Conservation (phyloP, 768 basidiomycete genomes). For the Boletus rubroflammeus region DNA sequence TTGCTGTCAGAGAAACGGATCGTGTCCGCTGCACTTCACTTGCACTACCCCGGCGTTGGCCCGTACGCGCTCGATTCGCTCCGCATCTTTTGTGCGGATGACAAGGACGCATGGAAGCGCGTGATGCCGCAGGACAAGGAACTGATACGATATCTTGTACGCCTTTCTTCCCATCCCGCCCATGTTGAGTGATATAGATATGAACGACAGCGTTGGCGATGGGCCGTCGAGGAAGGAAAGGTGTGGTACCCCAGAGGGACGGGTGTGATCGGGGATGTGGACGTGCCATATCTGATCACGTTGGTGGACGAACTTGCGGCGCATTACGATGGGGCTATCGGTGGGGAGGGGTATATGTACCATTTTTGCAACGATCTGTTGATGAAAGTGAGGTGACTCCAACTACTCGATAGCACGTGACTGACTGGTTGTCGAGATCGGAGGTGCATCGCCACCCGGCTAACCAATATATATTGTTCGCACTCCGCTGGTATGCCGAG, state of each 20-base stretch:
- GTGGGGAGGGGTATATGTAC: conserved; percentile 25
- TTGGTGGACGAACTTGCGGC: conserved; percentile 39
- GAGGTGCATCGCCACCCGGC: background rate
- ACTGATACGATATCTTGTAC: conserved; percentile 60
- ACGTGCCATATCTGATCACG: conserved; percentile 37
- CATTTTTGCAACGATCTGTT: conserved; percentile 25
- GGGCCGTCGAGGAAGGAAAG: conserved; percentile 54
- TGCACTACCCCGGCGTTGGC: conserved; percentile 63
- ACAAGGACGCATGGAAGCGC: conserved; percentile 50
- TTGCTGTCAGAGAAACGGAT: background rate
- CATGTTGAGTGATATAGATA: background rate
- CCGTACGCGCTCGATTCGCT: conserved; percentile 74
- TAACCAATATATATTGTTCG: background rate
- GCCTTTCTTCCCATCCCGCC: conserved; percentile 21
- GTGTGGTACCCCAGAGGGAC: conserved; percentile 44
- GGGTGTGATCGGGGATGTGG: conserved; percentile 40
- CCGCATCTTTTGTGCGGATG: conserved; percentile 55
- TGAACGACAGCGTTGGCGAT: conserved; percentile 59
- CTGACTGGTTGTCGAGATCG: too few species aligned
- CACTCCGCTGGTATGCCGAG: background rate
- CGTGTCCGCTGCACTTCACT: conserved; percentile 43
- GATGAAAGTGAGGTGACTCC: too few species aligned
- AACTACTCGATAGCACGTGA: too few species aligned
- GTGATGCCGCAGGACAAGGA: conserved; percentile 70
- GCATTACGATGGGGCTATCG: conserved; percentile 22